These are phyloP conservation scores for Athelia psychrophila DNA, from an alignment of 1,284 basidiomycete species.

Conservation along the genomic window DNA sequence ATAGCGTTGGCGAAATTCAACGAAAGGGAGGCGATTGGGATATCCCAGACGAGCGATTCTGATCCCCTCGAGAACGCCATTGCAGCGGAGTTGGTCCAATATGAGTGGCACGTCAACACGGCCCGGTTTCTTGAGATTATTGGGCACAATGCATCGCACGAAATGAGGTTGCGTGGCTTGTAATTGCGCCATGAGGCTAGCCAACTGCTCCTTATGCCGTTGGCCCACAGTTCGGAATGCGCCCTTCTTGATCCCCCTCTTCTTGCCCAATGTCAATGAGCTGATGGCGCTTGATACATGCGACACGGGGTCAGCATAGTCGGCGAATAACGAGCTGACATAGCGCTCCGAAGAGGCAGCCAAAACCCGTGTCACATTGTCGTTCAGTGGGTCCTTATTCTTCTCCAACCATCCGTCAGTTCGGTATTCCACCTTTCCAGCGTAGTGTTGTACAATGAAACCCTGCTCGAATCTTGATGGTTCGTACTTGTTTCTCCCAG, in stretches of 20 bases:
- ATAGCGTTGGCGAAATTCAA: slow-evolving; percentile 97
- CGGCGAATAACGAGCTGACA: slow-evolving; percentile 82
- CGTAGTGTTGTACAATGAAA: slow-evolving; percentile 96
- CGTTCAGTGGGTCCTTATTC: slow-evolving; percentile 99
- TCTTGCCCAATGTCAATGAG: slow-evolving; percentile 58
- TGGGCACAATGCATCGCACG: slow-evolving; percentile 98
- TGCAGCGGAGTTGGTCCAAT: slow-evolving; percentile 95
- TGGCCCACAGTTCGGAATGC: slow-evolving; percentile 97
- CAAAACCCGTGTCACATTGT: slow-evolving; percentile 91
- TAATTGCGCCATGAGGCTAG: slow-evolving; percentile 90
- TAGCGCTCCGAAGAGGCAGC: slow-evolving; percentile 83
- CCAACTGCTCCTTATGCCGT: slow-evolving; percentile 94
- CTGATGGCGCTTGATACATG: slow-evolving; percentile 24
- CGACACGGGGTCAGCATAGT: slow-evolving; percentile 60
- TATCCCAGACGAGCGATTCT: slow-evolving; percentile 97
- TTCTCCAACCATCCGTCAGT: slow-evolving; percentile 98
- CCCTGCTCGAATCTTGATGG: slow-evolving; percentile 90
- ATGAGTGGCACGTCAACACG: slow-evolving; percentile 93
- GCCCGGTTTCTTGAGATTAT: slow-evolving; percentile 89
- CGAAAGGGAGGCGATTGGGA: slow-evolving; percentile 94
- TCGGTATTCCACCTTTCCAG: slow-evolving; percentile 94
- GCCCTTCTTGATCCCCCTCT: slow-evolving; percentile 87
- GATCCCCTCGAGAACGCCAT: slow-evolving; percentile 99
- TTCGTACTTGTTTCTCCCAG: slow-evolving; percentile 81
- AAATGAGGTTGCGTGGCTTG: slow-evolving; percentile 97